Base-by-base conservation (phyloP, 129 eudicot species). In the Flaveria ramosissima region DNA sequence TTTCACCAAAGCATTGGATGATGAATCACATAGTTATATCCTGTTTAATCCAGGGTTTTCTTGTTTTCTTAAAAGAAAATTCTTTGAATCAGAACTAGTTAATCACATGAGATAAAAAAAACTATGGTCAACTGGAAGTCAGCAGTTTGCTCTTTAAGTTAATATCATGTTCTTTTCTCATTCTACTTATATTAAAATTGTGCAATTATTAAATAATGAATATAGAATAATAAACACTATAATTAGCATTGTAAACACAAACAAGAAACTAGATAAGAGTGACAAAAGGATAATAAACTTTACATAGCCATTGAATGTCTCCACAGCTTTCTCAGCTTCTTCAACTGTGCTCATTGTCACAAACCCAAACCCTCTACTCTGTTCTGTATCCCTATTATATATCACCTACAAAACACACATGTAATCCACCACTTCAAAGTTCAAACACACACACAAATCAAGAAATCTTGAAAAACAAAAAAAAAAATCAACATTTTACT, bases 261-360 rank as follows among this genome's bases (percentile, higher is more conserved):
- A 30, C 3, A 50, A 15, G 16, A 16, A 61, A 63, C 26, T 21
- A 80, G 27, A 13, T 27, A 65, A 73, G 69, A 65, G 56, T 36
- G 9, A 65, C 47, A 17, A 67, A 30, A 50, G 39, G 68, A 72
- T 26, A 39, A 47, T 24, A 47, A 47, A 71, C 81, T 77, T 80
- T 83, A 86, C 90, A 83, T 83, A 81, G 53, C 81, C 80, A 39
- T 80, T 72, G 72, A 80, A 76, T 77, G 63, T 77, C 56, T 86
- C 85, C 76, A 86, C 87, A 86, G 90, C 90, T 48, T 80, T 86
- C 21, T 86, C 87, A 68, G 87, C 87, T 83, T 86, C 90, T 69
- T 83, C 87, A 52, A 83, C 79, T 57, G 90, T 86, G 27, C 90
- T 83, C 87, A 86, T 86, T 59, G 90, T 86, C 77, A 86, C 87